Evolutionary conservation across 345 rosid genomes (phyloP).

Genomic region (Lepidium aucheri): DNA sequence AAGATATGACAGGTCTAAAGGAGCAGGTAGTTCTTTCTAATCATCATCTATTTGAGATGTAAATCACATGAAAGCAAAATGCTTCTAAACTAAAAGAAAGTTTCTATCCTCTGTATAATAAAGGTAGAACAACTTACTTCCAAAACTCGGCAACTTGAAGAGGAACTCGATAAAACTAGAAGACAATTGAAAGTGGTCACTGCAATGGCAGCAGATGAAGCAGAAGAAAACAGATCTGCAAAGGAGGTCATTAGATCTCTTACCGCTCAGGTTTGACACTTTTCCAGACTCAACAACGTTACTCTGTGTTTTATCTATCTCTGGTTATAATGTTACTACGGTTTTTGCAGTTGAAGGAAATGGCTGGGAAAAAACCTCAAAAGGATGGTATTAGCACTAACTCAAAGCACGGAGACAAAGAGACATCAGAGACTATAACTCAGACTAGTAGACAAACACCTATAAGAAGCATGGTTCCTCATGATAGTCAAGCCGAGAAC

Average conservation of each 20-base stretch:
- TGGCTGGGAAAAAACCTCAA: constrained; percentile 41
- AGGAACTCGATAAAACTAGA: constrained; percentile 59
- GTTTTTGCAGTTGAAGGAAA: constrained; percentile 59
- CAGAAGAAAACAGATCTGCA: constrained; percentile 73
- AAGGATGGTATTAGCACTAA: constrained; percentile 25
- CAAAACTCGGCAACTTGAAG: constrained; percentile 56
- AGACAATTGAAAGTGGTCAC: constrained; percentile 59
- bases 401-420: constrained; percentile 24
- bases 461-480: constrained; percentile 29
- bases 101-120: constrained; percentile 11
- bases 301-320: background rate
- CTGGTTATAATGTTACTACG: background rate
- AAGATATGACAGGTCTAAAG: constrained; percentile 52
- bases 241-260: constrained; percentile 73
- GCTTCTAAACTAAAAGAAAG: background rate
- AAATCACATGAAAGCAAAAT: background rate
- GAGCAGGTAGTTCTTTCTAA: constrained; percentile 44
- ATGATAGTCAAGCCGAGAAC: constrained; percentile 30
- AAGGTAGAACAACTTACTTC: constrained; percentile 67
- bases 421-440: constrained; percentile 4
- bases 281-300: background rate
- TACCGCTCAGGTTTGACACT: constrained; percentile 56
- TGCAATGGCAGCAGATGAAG: constrained; percentile 75
- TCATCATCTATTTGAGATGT: background rate
- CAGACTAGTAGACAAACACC: constrained; percentile 25